Evolutionary conservation across 352 stramenopile genomes (phyloP), one percentile per base, ranked within the genome.

Genomic region (Plasmopara viticola): DNA sequence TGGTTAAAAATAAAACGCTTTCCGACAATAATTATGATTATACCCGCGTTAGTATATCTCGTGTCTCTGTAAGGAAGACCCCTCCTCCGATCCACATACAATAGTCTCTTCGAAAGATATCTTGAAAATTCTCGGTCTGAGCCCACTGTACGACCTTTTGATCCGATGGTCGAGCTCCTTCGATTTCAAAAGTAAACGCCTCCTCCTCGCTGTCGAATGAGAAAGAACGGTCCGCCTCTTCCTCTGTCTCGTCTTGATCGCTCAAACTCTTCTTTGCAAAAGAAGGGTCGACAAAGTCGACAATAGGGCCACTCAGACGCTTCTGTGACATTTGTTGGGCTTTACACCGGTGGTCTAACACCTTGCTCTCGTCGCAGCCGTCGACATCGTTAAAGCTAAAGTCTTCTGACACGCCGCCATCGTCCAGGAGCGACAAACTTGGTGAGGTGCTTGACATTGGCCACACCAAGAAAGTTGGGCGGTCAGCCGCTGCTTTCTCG

Each of bases 351-450:
- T 33, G 20, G 20, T 25, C 20, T 37, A 12, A n/a, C 9, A 17
- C 53, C 63, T 15, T 5, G 54, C 20, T 25, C 38, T 52, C 53
- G 28, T 66, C 46, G 25, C 39, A 54, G 28, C 40, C 49, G 44
- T 63, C 57, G 45, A n/a, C 25, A 29, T 70, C 62, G 9, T 57
- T 70, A 17, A 64, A 70, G 14, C 62, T 53, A 33, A 70, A 67
- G 14, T 67, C 62, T 9, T 70, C 62, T 9, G 62, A 64, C 6
- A 48, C 45, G 31, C 59, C 58, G 28, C 53, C 47, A 29, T 60
- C 58, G 48, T 66, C 58, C 12, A 59, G 9, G 18, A 40, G 48
- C 2, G 62, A 67, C 25, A 66, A 56, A 30, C 28, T 64, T 4
- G 49, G 62, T 18, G 51, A 64, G 13, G 49, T 48, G 53, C 44